Percentiles rank a stretch among this genome's conserved stretches.
Evolutionary conservation across 257 asterid genomes (phyloP).

Genomic region (Coffea canephora): DNA sequence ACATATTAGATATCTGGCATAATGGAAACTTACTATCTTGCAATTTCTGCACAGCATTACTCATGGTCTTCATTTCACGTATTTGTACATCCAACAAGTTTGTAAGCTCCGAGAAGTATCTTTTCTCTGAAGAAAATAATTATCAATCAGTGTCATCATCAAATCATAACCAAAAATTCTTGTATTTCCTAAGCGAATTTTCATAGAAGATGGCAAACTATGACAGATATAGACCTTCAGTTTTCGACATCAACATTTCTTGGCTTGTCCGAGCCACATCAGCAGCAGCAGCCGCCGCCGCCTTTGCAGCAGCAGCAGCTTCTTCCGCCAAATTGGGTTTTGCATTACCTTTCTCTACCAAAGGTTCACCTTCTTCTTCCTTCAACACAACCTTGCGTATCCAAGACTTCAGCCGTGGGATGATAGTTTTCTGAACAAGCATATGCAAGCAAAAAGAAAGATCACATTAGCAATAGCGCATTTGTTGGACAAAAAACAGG

Average conservation of each 20-base stretch:
- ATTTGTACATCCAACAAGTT: slow-evolving; percentile 65
- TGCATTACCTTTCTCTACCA: slow-evolving; percentile 26
- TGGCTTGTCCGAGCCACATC: slow-evolving; percentile 95
- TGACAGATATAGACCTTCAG: slow-evolving; percentile 52
- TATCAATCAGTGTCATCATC: neutral
- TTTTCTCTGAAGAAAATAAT: slow-evolving; percentile 64
- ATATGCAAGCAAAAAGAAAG: slow-evolving; percentile 18
- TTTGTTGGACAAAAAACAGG: neutral
- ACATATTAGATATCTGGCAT: neutral
- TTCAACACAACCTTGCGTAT: slow-evolving; percentile 72
- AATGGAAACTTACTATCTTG: slow-evolving; percentile 49
- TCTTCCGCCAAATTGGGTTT: slow-evolving; percentile 79
- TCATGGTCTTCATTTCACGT: slow-evolving; percentile 87
- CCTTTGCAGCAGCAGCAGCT: slow-evolving; percentile 85
- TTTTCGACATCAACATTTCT: slow-evolving; percentile 66
- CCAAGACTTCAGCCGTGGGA: slow-evolving; percentile 93
- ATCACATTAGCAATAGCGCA: slow-evolving; percentile 22
- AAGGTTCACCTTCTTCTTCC: slow-evolving; percentile 57
- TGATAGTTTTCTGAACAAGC: slow-evolving; percentile 58
- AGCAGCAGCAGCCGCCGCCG: slow-evolving; percentile 91
- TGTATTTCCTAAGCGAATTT: neutral
- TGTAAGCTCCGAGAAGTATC: slow-evolving; percentile 78
- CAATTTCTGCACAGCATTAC: slow-evolving; percentile 62
- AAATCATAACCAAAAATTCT: neutral
- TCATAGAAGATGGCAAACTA: neutral